Percentiles rank a stretch among this genome's conserved stretches.
phyloP scores from a whole-genome alignment of 208 protist genomes.

The Tritrichomonas musculus region DNA sequence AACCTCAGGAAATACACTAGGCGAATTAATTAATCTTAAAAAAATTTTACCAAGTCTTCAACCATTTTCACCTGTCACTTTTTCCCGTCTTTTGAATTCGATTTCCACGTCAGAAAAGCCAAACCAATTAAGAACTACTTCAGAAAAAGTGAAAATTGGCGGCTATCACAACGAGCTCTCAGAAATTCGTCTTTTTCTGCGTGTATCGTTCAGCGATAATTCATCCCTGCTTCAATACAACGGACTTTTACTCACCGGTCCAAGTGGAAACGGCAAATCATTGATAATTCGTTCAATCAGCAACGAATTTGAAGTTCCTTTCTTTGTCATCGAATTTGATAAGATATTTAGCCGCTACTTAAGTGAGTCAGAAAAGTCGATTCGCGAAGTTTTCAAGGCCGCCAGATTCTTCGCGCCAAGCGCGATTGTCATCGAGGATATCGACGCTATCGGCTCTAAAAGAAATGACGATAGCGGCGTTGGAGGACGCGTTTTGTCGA shows the following conservation, averaged over 20 bases:
- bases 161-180: not conserved
- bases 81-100: not conserved
- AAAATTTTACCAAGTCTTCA: not conserved
- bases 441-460: conserved; percentile 22
- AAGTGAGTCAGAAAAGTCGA: not conserved
- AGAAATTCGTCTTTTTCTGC: not conserved
- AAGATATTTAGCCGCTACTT: not conserved
- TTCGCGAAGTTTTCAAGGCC: not conserved
- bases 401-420: not conserved
- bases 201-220: not conserved
- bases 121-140: not conserved
- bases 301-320: not conserved
- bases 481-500: conserved; percentile 28
- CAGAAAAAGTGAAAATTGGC: not conserved
- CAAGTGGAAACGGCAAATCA: not conserved
- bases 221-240: not conserved
- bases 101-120: not conserved
- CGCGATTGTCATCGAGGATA: not conserved
- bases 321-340: conserved; percentile 4
- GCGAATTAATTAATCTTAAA: not conserved
- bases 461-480: conserved; percentile 33
- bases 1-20: not conserved
- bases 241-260: not conserved
- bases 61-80: not conserved
- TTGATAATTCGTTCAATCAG: not conserved